Evolutionary conservation across 257 asterid species (phyloP).

Genomic region (Datura wrightii): DNA sequence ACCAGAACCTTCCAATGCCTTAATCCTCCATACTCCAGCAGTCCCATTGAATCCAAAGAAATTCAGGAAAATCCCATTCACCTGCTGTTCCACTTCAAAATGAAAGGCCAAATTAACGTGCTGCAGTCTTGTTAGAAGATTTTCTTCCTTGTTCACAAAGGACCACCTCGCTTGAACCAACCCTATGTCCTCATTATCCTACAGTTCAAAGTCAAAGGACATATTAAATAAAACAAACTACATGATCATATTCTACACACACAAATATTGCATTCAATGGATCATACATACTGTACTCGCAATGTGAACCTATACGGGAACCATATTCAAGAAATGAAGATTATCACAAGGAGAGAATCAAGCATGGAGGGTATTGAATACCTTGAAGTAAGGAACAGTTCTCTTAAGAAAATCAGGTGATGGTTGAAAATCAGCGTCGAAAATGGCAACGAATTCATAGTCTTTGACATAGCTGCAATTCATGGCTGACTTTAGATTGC

Average conservation of each 20-base stretch:
- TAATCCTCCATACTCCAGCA: constrained; percentile 97
- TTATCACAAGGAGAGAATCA: background rate
- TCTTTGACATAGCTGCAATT: constrained; percentile 89
- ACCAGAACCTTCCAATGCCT: constrained; percentile 92
- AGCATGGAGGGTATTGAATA: constrained; percentile 36
- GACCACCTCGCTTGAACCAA: constrained; percentile 99
- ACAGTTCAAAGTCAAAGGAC: constrained; percentile 36
- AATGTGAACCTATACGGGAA: background rate
- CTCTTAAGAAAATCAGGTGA: constrained; percentile 73
- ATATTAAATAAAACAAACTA: background rate
- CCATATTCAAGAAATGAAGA: constrained; percentile 2
- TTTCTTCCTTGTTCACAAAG: constrained; percentile 92
- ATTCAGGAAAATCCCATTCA: constrained; percentile 77
- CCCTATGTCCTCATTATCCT: constrained; percentile 93
- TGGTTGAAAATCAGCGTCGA: constrained; percentile 97
- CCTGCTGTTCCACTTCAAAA: constrained; percentile 98
- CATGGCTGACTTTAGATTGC: constrained; percentile 95
- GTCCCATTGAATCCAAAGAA: constrained; percentile 99
- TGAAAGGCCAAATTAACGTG: constrained; percentile 89
- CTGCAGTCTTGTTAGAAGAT: constrained; percentile 84
- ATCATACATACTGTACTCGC: background rate
- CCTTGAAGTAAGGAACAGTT: constrained; percentile 92
- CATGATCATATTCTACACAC: background rate
- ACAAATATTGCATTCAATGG: background rate
- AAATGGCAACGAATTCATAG: constrained; percentile 89